phyloP scores from a whole-genome alignment of 805 yeast genomes.

The Kodamaea kaohsiungensis region DNA sequence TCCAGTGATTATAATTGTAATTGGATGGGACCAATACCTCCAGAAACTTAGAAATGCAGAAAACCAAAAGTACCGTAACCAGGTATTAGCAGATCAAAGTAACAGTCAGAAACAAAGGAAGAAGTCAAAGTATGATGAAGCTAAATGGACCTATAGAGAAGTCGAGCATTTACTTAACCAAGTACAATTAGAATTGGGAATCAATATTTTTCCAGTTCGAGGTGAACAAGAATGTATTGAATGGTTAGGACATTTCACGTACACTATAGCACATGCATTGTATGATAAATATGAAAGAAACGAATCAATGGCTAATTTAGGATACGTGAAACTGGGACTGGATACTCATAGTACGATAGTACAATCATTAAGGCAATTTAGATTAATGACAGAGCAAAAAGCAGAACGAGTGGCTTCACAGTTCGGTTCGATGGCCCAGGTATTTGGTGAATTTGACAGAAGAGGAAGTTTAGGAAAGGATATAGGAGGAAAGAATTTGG shows the following conservation, averaged over 20 bases:
- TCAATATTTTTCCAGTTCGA: constrained; percentile 53
- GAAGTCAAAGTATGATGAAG: background rate
- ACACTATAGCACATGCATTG: constrained; percentile 52
- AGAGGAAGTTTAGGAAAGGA: constrained; percentile 41
- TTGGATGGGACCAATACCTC: constrained; percentile 48
- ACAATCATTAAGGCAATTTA: constrained; percentile 56
- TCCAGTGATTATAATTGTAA: constrained; percentile 7
- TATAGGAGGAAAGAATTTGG: constrained; percentile 43
- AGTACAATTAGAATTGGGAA: constrained; percentile 47
- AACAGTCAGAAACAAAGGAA: background rate
- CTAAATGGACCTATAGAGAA: constrained; percentile 21
- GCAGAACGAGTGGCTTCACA: constrained; percentile 46
- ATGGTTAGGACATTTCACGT: constrained; percentile 59
- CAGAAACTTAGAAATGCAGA: constrained; percentile 45
- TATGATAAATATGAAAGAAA: constrained; percentile 60
- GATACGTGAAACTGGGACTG: constrained; percentile 55
- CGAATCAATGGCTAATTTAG: constrained; percentile 55
- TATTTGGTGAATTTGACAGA: constrained; percentile 27
- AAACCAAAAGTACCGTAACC: constrained; percentile 44
- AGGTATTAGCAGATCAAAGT: constrained; percentile 1
- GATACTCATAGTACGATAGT: constrained; percentile 47
- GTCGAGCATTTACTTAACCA: constrained; percentile 43
- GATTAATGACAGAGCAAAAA: constrained; percentile 53
- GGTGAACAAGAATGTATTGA: constrained; percentile 46
- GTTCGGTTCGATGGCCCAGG: constrained; percentile 33